These are phyloP conservation scores for Fusarium anthophilum DNA, from an alignment of 2,329 filamentous ascomycete genomes.

Conservation along the genomic window DNA sequence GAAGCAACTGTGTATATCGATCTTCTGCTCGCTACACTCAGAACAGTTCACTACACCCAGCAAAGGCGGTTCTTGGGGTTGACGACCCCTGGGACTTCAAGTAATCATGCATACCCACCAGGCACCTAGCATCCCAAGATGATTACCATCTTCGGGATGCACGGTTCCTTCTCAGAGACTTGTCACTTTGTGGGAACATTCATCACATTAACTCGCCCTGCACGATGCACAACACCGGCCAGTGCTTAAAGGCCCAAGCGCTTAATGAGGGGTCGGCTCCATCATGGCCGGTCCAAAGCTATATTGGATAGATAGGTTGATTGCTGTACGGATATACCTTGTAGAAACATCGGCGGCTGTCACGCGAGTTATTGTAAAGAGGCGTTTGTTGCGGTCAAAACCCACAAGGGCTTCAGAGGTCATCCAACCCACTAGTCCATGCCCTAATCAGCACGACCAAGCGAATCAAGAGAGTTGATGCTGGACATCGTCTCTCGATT, in stretches of 20 bases:
- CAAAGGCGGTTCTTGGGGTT: neutral
- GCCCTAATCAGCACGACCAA: conserved; percentile 8
- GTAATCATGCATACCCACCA: neutral
- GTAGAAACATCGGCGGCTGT: conserved; percentile 5
- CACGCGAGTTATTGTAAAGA: conserved; percentile 19
- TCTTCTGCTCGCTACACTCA: neutral
- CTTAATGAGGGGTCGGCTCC: conserved; percentile 14
- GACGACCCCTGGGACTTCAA: neutral
- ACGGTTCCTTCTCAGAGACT: conserved; percentile 4
- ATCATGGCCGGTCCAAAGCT: conserved; percentile 10
- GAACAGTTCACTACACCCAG: neutral
- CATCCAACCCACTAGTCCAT: conserved; percentile 14
- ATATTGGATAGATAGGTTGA: conserved; percentile 1
- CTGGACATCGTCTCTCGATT: neutral
- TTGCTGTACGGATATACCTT: neutral
- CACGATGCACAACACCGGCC: conserved; percentile 25
- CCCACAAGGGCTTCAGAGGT: conserved; percentile 7
- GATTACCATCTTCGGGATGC: neutral
- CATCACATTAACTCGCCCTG: conserved; percentile 3
- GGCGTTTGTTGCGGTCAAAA: conserved; percentile 33
- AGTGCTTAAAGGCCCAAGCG: conserved; percentile 18
- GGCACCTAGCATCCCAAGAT: neutral
- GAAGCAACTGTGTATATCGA: conserved; percentile 19
- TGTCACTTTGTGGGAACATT: neutral
- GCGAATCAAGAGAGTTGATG: conserved; percentile 1